Conservation (phyloP, 2,329 filamentous ascomycete genomes). For the Aspergillus sp. region DNA sequence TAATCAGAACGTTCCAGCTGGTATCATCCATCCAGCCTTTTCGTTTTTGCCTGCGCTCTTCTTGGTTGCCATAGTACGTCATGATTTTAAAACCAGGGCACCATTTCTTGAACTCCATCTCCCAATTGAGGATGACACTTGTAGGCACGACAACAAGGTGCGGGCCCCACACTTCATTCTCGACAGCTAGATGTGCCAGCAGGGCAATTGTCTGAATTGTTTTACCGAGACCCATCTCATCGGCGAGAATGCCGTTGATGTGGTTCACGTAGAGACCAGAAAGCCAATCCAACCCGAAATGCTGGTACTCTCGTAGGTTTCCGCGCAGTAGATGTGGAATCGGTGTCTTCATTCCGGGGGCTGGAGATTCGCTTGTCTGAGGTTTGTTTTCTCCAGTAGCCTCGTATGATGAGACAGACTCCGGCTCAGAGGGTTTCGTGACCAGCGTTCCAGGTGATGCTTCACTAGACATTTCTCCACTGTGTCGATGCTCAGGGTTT, state of each 20-base stretch:
- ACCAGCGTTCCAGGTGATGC: constrained; percentile 39
- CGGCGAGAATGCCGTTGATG: constrained; percentile 92
- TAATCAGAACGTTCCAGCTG: constrained; percentile 95
- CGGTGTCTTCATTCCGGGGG: constrained; percentile 56
- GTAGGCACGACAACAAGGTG: constrained; percentile 95
- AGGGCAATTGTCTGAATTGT: constrained; percentile 97
- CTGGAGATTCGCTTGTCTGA: constrained; percentile 37
- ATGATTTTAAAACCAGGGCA: constrained; percentile 96
- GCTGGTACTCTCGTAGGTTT: constrained; percentile 90
- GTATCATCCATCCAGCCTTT: constrained; percentile 91
- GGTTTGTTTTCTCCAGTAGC: constrained; percentile 25
- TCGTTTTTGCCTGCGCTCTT: constrained; percentile 86
- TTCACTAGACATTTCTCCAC: constrained; percentile 33
- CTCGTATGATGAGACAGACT: constrained; percentile 40
- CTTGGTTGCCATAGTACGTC: constrained; percentile 90
- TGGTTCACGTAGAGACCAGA: constrained; percentile 86
- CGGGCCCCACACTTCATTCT: constrained; percentile 89
- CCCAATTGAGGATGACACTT: constrained; percentile 98
- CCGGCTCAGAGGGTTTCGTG: constrained; percentile 41
- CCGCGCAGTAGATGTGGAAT: constrained; percentile 81
- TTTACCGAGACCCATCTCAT: constrained; percentile 98
- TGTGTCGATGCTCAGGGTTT: constrained; percentile 18
- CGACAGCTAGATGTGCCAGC: constrained; percentile 83
- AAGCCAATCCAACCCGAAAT: constrained; percentile 95
- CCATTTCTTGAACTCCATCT: constrained; percentile 99